These are phyloP conservation scores for Auricularia auricula-judae DNA, from an alignment of 768 basidiomycete genomes.

Conservation along the genomic window DNA sequence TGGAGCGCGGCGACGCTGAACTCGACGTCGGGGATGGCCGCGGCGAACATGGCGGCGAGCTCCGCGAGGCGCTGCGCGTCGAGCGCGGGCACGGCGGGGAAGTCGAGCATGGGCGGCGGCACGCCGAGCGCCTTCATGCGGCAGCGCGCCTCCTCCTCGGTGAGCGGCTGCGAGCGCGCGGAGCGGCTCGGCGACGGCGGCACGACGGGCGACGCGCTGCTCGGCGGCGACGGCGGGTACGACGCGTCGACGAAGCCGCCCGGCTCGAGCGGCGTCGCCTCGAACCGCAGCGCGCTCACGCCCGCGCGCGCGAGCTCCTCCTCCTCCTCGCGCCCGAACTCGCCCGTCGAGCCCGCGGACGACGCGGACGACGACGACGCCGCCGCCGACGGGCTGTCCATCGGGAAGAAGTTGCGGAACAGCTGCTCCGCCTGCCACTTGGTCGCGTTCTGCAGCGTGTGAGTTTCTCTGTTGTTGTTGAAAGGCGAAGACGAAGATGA, in stretches of 20 bases:
- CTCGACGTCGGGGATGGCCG: constrained; percentile 72
- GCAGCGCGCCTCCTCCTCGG: neutral
- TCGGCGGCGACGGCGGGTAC: constrained; percentile 1
- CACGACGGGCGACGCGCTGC: neutral
- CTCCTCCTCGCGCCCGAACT: neutral
- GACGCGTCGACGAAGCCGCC: neutral
- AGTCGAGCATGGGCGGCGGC: neutral
- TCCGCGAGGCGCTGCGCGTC: constrained; percentile 49
- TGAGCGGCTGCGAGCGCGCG: neutral
- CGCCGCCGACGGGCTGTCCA: neutral
- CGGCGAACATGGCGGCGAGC: constrained; percentile 73
- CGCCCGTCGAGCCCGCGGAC: neutral
- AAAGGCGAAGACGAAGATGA: neutral
- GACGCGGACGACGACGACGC: neutral
- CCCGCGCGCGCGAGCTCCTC: neutral
- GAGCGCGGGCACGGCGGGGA: constrained; percentile 18
- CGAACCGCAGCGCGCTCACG: neutral
- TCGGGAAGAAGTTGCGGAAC: constrained; percentile 85
- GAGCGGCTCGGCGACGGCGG: neutral
- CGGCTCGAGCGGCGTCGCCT: neutral
- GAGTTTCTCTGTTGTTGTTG: neutral
- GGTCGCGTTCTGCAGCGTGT: constrained; percentile 32
- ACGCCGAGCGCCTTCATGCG: neutral
- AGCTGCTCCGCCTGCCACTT: constrained; percentile 78
- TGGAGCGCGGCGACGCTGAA: constrained; percentile 86